phyloP scores from a whole-genome alignment of 73 alveolate genomes.

The Urostyla sp. region DNA sequence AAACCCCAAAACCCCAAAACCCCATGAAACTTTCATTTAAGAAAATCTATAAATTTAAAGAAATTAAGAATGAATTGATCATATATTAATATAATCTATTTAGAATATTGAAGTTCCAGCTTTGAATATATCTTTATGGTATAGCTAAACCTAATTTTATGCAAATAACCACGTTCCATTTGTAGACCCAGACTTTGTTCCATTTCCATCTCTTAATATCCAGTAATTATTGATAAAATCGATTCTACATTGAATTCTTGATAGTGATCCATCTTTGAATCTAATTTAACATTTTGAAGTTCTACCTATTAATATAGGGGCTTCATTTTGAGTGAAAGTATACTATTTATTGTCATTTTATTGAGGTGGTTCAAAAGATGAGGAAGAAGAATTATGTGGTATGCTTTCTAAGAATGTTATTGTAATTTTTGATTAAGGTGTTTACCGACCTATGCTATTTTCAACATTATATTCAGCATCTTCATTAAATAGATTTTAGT shows the following conservation, averaged over 20 bases:
- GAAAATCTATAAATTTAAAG: no score
- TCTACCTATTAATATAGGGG: slow-evolving; percentile 38
- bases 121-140: slow-evolving; percentile 34
- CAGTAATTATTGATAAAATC: slow-evolving; percentile 34
- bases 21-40: no score
- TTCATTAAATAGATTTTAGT: slow-evolving; percentile 44
- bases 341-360: slow-evolving; percentile 4
- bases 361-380: slow-evolving; percentile 18
- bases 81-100: slow-evolving; percentile 20
- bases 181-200: slow-evolving; percentile 24
- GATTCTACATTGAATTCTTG: slow-evolving; percentile 29
- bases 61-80: neutral
- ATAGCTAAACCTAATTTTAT: slow-evolving; percentile 9
- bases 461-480: slow-evolving; percentile 28
- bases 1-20: neutral
- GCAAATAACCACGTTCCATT: slow-evolving; percentile 56
- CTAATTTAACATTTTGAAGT: slow-evolving; percentile 43
- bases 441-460: neutral
- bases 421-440: neutral
- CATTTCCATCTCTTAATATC: slow-evolving; percentile 50
- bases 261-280: slow-evolving; percentile 48
- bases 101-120: slow-evolving; percentile 50
- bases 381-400: slow-evolving; percentile 13
- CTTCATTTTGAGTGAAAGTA: slow-evolving; percentile 36
- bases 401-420: slow-evolving; percentile 13